A percentile compares a stretch with the other conserved stretches of the same genome.
Evolutionary conservation across 78 protist genomes (phyloP).

Genomic region (Monosiga brevicollis): DNA sequence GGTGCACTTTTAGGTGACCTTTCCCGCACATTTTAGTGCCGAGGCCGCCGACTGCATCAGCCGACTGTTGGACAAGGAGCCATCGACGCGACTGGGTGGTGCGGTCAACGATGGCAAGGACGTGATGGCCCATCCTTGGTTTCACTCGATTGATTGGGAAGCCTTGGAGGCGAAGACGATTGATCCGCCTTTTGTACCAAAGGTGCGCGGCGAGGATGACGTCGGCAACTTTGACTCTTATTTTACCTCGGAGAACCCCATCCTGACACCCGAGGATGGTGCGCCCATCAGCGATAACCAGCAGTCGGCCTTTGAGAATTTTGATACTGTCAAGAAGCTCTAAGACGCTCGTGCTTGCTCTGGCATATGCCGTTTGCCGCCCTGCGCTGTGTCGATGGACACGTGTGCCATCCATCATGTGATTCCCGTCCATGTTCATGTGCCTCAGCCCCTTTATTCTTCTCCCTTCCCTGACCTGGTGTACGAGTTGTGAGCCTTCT

Average conservation of each 20-base stretch:
- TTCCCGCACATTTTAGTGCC: constrained; percentile 9
- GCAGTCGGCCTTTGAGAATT: background rate
- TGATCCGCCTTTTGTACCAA: background rate
- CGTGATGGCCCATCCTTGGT: constrained; percentile 49
- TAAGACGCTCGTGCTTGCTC: no score
- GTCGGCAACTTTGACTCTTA: constrained; percentile 5
- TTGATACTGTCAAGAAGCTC: background rate
- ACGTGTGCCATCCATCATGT: no score
- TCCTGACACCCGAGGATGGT: background rate
- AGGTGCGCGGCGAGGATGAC: background rate
- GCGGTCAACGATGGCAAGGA: constrained; percentile 11
- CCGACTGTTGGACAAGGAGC: constrained; percentile 26
- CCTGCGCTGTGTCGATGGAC: no score
- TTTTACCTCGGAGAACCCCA: background rate
- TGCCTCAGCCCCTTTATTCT: no score
- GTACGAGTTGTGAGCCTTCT: no score
- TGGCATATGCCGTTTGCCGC: no score
- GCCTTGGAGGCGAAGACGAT: background rate
- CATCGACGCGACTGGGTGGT: constrained; percentile 29
- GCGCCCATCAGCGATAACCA: background rate
- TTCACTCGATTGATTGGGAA: constrained; percentile 37
- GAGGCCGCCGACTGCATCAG: background rate
- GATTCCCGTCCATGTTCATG: no score
- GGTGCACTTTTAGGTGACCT: no score
- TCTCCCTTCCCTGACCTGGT: no score